phyloP scores from a whole-genome alignment of 208 protist genomes.

The Acanthamoeba castellanii region DNA sequence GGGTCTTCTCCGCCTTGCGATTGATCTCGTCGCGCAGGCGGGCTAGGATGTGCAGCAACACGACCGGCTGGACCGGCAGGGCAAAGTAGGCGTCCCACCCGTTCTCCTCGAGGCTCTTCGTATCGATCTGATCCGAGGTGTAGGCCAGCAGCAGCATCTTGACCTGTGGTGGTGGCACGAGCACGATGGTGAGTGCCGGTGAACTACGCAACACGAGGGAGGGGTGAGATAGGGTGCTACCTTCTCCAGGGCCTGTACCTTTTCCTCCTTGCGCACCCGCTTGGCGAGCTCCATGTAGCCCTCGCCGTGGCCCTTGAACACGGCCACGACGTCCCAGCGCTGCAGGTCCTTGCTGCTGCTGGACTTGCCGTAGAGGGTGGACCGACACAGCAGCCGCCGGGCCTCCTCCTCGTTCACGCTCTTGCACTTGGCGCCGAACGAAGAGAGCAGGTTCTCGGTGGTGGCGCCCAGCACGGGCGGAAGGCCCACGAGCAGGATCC shows the following conservation, averaged over 20 bases:
- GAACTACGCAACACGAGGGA: neutral
- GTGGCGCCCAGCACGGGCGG: neutral
- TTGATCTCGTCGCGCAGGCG: slow-evolving; percentile 63
- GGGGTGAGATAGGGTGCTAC: neutral
- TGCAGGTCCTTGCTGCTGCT: neutral
- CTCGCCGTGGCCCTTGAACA: slow-evolving; percentile 32
- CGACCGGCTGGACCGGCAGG: slow-evolving; percentile 10
- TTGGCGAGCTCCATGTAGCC: slow-evolving; percentile 16
- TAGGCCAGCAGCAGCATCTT: slow-evolving; percentile 52
- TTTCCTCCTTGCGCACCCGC: slow-evolving; percentile 32
- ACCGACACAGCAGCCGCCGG: neutral
- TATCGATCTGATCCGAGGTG: slow-evolving; percentile 32
- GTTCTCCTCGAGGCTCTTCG: slow-evolving; percentile 36
- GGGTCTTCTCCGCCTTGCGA: neutral
- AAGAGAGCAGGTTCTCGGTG: neutral
- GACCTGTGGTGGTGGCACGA: neutral
- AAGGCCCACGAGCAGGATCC: slow-evolving; percentile 39
- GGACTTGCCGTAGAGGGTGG: neutral
- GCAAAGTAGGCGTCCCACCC: slow-evolving; percentile 49
- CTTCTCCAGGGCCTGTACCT: slow-evolving; percentile 61
- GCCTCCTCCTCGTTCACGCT: slow-evolving; percentile 1
- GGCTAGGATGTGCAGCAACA: slow-evolving; percentile 14
- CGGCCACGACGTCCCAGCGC: slow-evolving; percentile 36
- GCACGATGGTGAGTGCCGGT: neutral
- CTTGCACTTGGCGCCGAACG: slow-evolving; percentile 51